Evolutionary conservation across 2,329 filamentous ascomycete genomes (phyloP).

Genomic region (Verticillium zaregamsianum): DNA sequence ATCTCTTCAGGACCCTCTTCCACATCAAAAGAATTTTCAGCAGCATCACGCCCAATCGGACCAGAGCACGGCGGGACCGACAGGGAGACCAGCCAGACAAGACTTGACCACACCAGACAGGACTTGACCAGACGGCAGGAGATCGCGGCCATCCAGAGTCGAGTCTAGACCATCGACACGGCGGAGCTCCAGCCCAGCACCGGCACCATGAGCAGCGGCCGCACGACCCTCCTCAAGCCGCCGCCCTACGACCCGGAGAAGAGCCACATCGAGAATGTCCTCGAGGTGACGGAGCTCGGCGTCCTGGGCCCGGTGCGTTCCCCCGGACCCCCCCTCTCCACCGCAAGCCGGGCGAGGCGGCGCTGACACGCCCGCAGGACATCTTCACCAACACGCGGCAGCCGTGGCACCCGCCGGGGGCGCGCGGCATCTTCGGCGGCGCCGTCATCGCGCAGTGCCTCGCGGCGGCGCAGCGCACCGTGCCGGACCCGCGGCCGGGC

Average conservation of each 20-base stretch:
- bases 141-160: neutral
- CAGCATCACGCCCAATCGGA: too few relatives aligned
- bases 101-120: neutral
- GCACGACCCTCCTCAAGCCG: slow-evolving; percentile 65
- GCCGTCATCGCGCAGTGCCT: slow-evolving; percentile 91
- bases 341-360: neutral
- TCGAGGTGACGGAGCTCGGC: slow-evolving; percentile 77
- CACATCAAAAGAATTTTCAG: too few relatives aligned
- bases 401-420: slow-evolving; percentile 87
- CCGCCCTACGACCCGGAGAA: slow-evolving; percentile 69
- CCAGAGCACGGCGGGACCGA: too few relatives aligned
- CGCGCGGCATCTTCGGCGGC: slow-evolving; percentile 90
- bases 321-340: neutral
- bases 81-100: neutral
- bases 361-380: slow-evolving; percentile 48
- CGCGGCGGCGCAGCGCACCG: slow-evolving; percentile 81
- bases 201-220: slow-evolving; percentile 21
- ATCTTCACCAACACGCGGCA: slow-evolving; percentile 93
- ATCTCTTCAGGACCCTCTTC: too few relatives aligned
- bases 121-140: too few relatives aligned
- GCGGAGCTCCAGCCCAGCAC: neutral
- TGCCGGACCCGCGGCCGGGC: slow-evolving; percentile 51
- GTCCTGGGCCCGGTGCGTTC: slow-evolving; percentile 67
- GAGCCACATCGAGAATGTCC: slow-evolving; percentile 81
- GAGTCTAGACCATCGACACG: neutral